Base-by-base conservation (phyloP, 176 grass and related monocot genomes). In the Panicum miliaceum region DNA sequence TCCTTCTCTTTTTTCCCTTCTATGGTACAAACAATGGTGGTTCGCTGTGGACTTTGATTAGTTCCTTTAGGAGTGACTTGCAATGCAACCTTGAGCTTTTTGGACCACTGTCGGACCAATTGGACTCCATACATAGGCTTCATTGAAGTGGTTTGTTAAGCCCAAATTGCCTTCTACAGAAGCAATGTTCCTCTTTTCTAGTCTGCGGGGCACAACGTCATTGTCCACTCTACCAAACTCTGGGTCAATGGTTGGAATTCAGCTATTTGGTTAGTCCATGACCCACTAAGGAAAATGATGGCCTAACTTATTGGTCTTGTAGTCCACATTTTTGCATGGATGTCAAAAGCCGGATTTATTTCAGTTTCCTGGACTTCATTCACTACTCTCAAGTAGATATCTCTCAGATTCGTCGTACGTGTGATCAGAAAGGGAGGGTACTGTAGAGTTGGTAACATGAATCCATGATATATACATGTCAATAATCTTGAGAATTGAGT, bases 161-260 rank as follows among this genome's bases (percentile, higher is more conserved):
- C 64, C 65, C 32, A 66, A 61, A 48, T 41, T 56, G 32, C 58
- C 25, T 87, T 87, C 13, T 75, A 45, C 34, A 74, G 42, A 69
- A 90, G 67, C 68, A 83, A 87, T 2, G 12, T 61, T 41, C 26
- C 84, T 36, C n/a, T 40, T 54, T 79, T 86, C 16, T 72, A 53
- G 34, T 65, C 16, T 64, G 43, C 15, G 40, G 36, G 72, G 64
- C 78, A 82, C 35, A 65, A 64, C 11, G 74, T 79, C 74, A 83
- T 34, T 83, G 48, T 51, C 84, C 59, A 74, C 38, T 34, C 80
- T 8, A 74, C 66, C 66, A 57, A 38, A 67, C 77, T 36, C 18
- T 80, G 36, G 60, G 58, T 74, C 65, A 64, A 36, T 84, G 66
- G 11, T 41, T 29, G 37, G 3, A 14, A 63, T 20, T 72, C 78